Base-by-base conservation (phyloP, 2,329 filamentous ascomycete genomes). In the Fusarium tanahbumbuense region DNA sequence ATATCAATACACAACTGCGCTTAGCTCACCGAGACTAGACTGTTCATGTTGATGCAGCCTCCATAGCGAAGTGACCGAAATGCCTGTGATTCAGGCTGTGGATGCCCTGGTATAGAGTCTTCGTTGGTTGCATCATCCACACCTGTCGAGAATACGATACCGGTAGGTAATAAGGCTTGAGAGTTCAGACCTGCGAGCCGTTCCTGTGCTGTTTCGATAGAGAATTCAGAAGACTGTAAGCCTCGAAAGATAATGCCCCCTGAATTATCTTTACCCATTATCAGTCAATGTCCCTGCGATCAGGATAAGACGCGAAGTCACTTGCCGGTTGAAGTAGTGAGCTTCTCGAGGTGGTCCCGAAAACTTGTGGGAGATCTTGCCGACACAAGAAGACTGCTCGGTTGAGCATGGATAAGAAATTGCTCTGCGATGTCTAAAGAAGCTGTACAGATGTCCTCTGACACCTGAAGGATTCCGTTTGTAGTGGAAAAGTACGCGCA, bases 401-500 rank as follows among this genome's bases (percentile, higher is more conserved):
- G 88, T 58, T 87, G 84, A 15, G 82, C 79, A 56, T 88, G 83
- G 12, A 86, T 72, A 44, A 90, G 76, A 22, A 90, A 79, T 7
- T 86, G 89, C 64, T 92, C 88, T n/a, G 92, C 82, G 15, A 91
- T 82, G 37, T 93, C 89, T n/a, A 88, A 77, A n/a, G 88, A 89
- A 7, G 90, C 91, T 70, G 89, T 84, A 18, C 87, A 84, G 12
- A 93, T 85, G 71, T 98, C 94, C 76, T 95, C 90, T 76, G 97
- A 89, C 45, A 97, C 84, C 62, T 88, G 91, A 6, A 98, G 79
- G 37, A 85, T 88, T 74, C 92, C 90, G 41, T 93, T 88, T 27
- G 85, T 81, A 8, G 90, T 89, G 48, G 91, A 83, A 76, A 95
- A 97, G 76, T 95, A 97, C 47, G 93, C 91, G 78, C 94, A 98